These are phyloP conservation scores for Toxoplasma gondii DNA, from an alignment of 169 alveolate species.

Conservation along the genomic window DNA sequence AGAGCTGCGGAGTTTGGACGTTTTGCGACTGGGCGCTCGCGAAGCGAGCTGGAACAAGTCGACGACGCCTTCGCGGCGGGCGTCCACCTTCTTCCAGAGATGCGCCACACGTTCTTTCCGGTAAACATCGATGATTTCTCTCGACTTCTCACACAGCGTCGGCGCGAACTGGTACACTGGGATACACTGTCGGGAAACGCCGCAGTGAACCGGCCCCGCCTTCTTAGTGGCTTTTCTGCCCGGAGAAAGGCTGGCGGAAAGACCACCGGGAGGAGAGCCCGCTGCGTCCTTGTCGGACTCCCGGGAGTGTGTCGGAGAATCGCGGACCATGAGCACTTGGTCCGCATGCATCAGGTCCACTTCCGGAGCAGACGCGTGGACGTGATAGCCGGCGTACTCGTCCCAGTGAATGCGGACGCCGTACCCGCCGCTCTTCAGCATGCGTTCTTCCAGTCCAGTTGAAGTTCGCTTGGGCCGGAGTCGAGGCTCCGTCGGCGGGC, in stretches of 20 bases:
- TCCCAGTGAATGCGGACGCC: slow-evolving; percentile 10
- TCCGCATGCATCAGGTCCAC: slow-evolving; percentile 32
- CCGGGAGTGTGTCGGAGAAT: not conserved
- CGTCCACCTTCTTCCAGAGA: slow-evolving; percentile 22
- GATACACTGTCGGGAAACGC: slow-evolving; percentile 18
- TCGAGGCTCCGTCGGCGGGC: slow-evolving; percentile 26
- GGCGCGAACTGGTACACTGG: slow-evolving; percentile 45
- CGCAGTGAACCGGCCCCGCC: not conserved
- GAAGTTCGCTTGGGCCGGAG: not conserved
- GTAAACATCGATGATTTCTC: slow-evolving; percentile 24
- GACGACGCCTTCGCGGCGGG: not conserved
- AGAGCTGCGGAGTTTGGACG: not conserved
- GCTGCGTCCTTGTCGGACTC: not conserved
- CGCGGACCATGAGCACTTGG: not conserved
- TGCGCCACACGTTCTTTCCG: slow-evolving; percentile 12
- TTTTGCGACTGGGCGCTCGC: not conserved
- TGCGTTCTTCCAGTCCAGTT: slow-evolving; percentile 3
- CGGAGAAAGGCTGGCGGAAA: too few species aligned
- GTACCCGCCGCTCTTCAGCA: not conserved
- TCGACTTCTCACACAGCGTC: slow-evolving; percentile 34
- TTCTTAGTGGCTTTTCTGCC: not conserved
- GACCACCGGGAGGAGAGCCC: not conserved
- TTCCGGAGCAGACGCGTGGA: not conserved
- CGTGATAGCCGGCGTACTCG: slow-evolving; percentile 36
- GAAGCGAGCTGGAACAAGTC: slow-evolving; percentile 32